Percentiles rank a stretch among this genome's conserved stretches.
Conservation (phyloP, 495 filamentous ascomycete species). For the Aspergillus sclerotiicarbonarius region DNA sequence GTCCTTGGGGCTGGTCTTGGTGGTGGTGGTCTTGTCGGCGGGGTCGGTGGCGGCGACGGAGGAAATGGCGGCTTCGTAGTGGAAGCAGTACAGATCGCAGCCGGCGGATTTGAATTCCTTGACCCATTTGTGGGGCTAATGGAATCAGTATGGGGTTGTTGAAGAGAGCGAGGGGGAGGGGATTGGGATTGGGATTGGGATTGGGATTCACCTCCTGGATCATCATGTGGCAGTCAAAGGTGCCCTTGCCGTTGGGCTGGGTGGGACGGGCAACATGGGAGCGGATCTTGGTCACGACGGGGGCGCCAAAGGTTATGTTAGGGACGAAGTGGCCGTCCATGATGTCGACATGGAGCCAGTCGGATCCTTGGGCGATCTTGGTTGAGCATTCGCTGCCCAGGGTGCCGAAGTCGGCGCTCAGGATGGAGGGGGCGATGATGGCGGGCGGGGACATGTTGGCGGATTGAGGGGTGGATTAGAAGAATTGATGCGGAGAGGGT, state of each 20-base stretch:
- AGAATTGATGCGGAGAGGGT: slow-evolving; percentile 4
- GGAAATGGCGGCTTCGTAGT: slow-evolving; percentile 92
- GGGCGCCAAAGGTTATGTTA: slow-evolving; percentile 94
- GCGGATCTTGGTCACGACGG: slow-evolving; percentile 91
- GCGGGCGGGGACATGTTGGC: slow-evolving; percentile 75
- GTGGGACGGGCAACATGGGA: slow-evolving; percentile 68
- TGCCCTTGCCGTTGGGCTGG: slow-evolving; percentile 66
- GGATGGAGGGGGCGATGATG: slow-evolving; percentile 95
- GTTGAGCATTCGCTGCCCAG: slow-evolving; percentile 79
- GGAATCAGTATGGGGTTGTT: neutral
- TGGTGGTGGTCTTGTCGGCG: slow-evolving; percentile 58
- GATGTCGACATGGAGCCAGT: slow-evolving; percentile 79
- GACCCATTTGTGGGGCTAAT: slow-evolving; percentile 95
- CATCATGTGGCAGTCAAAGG: slow-evolving; percentile 99
- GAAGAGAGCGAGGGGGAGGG: neutral
- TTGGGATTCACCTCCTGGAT: slow-evolving; percentile 75
- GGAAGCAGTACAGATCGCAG: slow-evolving; percentile 98
- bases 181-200: neutral
- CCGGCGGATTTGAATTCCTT: slow-evolving; percentile 89
- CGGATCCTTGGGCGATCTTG: slow-evolving; percentile 78
- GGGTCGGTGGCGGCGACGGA: slow-evolving; percentile 82
- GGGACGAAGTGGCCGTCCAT: slow-evolving; percentile 99
- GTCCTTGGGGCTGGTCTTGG: slow-evolving; percentile 73
- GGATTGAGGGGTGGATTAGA: slow-evolving; percentile 4
- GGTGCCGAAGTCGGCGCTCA: slow-evolving; percentile 90